Evolutionary conservation across 75 land plant genomes (phyloP), one percentile per base, ranked within the genome.

Genomic region (Cryptomeria japonica): DNA sequence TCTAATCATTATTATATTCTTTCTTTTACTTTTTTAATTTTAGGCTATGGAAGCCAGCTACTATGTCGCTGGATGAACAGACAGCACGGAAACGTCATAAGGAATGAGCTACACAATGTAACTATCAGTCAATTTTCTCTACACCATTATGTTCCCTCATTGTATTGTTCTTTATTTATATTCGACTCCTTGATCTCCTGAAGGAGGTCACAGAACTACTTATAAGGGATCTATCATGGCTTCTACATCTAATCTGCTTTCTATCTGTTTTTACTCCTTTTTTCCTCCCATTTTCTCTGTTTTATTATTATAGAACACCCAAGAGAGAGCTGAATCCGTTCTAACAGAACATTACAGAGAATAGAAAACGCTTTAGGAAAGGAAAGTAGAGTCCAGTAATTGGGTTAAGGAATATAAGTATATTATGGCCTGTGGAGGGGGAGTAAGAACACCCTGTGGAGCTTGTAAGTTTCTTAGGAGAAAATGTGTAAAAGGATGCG

Each of bases 391-490:
- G 78, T 92, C 87, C 64, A 1, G 70, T 64, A 6, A 61, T 82
- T 75, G 9, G 3, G 37, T 73, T 11, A 11, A 73, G 32, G 2
- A 31, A 11, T 32, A 32, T 75, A 75, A 34, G 34, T 75, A 75
- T 34, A 80, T 80, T 25, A 41, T 41, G 46, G 49, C 47, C 3
- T 1, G 28, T 5, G 6, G 19, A 41, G 90, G 90, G 36, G 90
- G 93, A 79, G n/a, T 51, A 13, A 51, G 70, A 25, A 28, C 28
- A 8, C 95, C 96, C 18, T 96, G 97, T 77, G 97, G 97, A 38
- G 97, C 97, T 8, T 96, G 97, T 91, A 95, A 96, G 87, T 96
- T 95, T 90, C 85, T 92, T 38, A 82, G 93, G 19, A 84, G 93
- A 44, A 92, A 92, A 79, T 92, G 93, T 85, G 93, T 91, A 70